phyloP scores from a whole-genome alignment of 2,329 filamentous ascomycete genomes.

The Sporothrix luriei region DNA sequence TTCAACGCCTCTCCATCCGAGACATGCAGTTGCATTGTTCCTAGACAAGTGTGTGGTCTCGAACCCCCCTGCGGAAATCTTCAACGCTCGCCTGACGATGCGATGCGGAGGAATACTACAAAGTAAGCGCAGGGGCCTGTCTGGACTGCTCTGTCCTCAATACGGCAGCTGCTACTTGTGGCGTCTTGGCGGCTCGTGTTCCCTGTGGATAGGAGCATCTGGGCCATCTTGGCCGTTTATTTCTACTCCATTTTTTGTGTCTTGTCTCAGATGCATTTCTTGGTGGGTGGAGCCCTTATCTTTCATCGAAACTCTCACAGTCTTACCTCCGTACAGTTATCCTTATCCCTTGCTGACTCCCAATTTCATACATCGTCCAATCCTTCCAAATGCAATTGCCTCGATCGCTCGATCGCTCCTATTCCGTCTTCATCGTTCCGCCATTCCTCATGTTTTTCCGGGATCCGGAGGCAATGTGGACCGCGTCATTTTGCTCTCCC shows the following conservation, averaged over 20 bases:
- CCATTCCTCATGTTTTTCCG: background rate
- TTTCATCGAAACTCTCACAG: too few species aligned
- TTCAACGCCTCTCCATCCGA: background rate
- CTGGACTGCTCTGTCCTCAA: background rate
- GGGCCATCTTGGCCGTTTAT: background rate
- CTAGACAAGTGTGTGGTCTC: background rate
- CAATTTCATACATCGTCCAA: background rate
- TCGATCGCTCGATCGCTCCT: background rate
- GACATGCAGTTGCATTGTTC: background rate
- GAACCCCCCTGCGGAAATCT: slow-evolving; percentile 7
- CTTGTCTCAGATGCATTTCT: slow-evolving; percentile 22
- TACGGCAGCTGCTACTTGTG: background rate
- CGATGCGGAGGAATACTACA: background rate
- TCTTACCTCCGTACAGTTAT: too few species aligned
- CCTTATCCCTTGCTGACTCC: slow-evolving; percentile 4
- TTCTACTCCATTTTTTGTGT: background rate
- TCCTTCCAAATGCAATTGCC: background rate
- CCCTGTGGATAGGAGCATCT: background rate
- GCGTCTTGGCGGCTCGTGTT: background rate
- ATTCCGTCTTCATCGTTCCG: background rate
- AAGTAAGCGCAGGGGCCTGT: background rate
- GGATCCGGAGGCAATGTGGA: background rate
- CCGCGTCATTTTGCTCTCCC: too few species aligned
- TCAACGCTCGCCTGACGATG: background rate
- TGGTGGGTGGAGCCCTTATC: background rate